Evolutionary conservation across 1,139 yeast species (phyloP), one percentile per base, ranked within the genome.

Genomic region (Magnusiomyces suaveolens): DNA sequence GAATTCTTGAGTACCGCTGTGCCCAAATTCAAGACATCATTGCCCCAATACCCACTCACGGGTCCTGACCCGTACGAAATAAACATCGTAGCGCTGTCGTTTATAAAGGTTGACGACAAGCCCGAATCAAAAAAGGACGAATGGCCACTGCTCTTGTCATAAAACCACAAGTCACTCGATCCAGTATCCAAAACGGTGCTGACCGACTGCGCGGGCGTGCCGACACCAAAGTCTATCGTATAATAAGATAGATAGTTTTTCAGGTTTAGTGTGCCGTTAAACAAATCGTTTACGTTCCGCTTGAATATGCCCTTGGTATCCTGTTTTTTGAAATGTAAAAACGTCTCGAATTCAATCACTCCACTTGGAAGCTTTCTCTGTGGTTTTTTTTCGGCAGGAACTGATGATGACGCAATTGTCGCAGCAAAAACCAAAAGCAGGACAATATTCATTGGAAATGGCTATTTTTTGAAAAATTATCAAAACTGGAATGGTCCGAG

Each of bases 31-130:
- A 82, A 68, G 43, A 69, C 67, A 62, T 84, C 92, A 52, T 70
- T 70, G 52, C 82, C 86, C 81, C 82, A 83, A 48, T 72, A 63
- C 48, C 94, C 92, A 3, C 59, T 56, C 1, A 90, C 89, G 12
- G 62, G 58, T 2, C 68, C 68, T 0, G 62, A 57, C 3, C 66
- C 66, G 48, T 65, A 65, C 25, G 54, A 41, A 50, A 65, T 64
- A 26, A 53, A 54, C 50, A 65, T 60, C 18, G 55, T 57, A 23
- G 60, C 51, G 32, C 56, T 56, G 50, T 59, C 55, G 48, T 38
- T 55, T 16, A 56, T 55, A 51, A 58, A 63, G 4, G 63, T 57
- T 4, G 64, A 57, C 4, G 68, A 65, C 14, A 59, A 46, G 20
- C 53, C 43, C 1, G 64, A 58, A 54, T 59, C 59, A 54, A 54